Base-by-base conservation (phyloP, 306 rosid genomes). In the Psophocarpus tetragonolobus region DNA sequence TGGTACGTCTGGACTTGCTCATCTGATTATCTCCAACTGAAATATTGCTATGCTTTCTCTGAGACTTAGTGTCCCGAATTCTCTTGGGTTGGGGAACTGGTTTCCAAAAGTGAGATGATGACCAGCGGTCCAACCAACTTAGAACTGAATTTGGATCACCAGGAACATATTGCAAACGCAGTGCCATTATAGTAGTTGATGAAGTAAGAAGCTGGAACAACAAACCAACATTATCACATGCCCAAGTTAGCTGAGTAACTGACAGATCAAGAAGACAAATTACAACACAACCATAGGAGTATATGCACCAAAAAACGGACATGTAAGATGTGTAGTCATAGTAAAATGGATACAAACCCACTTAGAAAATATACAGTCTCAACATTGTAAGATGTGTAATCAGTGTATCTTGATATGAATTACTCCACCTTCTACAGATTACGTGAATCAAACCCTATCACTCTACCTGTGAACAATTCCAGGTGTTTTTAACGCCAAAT, bases 91-190 rank as follows among this genome's bases (percentile, higher is more conserved):
- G 97, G 44, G 93, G 87, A 82, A 86, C 45, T 53, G 98, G 97
- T 82, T 83, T 91, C 99, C 99, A 93, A 75, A 93, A 91, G 62
- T 50, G 71, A 65, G 93, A 84, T 65, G 79, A 78, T 27, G 99
- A 90, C 99, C 99, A 96, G 48, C 97, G 90, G 45, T 90, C 94
- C 77, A 87, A 71, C 99, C 99, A 96, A 74, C 85, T 90, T 56
- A 85, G 64, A 47, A 85, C 92, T 77, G 99, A 93, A 85, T 91
- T 96, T 78, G 93, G 97, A 60, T 91, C 97, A 14, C 76, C 85
- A n/a, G 84, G 74, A 76, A 93, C 85, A 79, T 87, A 93, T 69
- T 88, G 96, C 66, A 96, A 81, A 27, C 58, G 87, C 86, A 92
- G 81, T 33, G 94, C 93, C 90, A 86, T 87, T 58, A 80, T 84